Percentiles rank a stretch among this genome's conserved stretches.
These are phyloP conservation scores for Yamadazyma aaseri DNA, from an alignment of 1,139 yeast species.

Conservation along the genomic window DNA sequence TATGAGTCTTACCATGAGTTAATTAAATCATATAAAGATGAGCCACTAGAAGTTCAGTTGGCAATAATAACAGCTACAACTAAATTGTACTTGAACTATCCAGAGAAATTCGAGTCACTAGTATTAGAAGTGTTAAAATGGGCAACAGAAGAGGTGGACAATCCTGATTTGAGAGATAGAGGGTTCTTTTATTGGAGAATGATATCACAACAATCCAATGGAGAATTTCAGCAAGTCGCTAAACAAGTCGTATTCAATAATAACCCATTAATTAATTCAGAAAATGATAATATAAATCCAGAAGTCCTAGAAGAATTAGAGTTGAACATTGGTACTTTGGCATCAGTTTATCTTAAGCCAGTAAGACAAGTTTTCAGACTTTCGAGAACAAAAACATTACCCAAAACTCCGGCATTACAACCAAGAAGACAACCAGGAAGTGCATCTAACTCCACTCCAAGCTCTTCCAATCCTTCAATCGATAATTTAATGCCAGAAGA, in stretches of 20 bases:
- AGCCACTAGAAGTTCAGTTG: conserved; percentile 70
- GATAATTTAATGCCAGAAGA: conserved; percentile 9
- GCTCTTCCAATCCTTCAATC: conserved; percentile 10
- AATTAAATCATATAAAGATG: conserved; percentile 52
- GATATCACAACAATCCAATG: conserved; percentile 48
- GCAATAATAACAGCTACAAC: conserved; percentile 73
- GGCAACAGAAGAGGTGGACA: conserved; percentile 73
- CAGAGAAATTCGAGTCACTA: conserved; percentile 54
- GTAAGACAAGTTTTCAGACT: conserved; percentile 74
- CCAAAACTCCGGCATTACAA: conserved; percentile 64
- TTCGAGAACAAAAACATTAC: conserved; percentile 54
- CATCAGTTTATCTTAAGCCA: conserved; percentile 83
- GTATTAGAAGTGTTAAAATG: conserved; percentile 61
- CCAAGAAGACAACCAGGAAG: conserved; percentile 13
- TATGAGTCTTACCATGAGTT: conserved; percentile 47
- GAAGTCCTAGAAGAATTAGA: conserved; percentile 76
- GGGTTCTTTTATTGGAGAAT: conserved; percentile 87
- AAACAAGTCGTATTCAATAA: conserved; percentile 58
- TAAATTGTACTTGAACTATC: conserved; percentile 61
- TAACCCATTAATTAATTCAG: conserved; percentile 63
- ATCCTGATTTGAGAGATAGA: conserved; percentile 83
- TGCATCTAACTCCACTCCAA: neutral
- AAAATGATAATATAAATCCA: conserved; percentile 72
- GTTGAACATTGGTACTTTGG: conserved; percentile 75
- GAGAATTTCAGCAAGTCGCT: conserved; percentile 41